These are phyloP conservation scores for Populus tomentosa DNA, from an alignment of 441 rosid species.

Conservation along the genomic window DNA sequence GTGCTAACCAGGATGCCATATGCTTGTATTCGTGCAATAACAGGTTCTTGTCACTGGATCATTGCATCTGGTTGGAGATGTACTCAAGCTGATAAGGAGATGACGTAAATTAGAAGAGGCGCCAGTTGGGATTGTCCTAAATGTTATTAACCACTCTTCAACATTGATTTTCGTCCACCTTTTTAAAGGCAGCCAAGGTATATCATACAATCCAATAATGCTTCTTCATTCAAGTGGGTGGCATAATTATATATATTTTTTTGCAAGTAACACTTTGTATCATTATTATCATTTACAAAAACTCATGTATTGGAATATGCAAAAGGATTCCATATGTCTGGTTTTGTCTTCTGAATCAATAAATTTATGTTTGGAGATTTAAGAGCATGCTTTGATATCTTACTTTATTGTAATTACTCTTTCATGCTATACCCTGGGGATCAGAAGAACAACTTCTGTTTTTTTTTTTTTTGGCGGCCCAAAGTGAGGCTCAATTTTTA, in stretches of 20 bases:
- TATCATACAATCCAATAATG: not conserved
- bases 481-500: not conserved
- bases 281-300: not conserved
- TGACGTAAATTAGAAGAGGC: not conserved
- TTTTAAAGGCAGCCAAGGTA: not conserved
- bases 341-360: not conserved
- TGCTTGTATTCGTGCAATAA: not conserved
- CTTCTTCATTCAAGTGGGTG: not conserved
- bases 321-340: not conserved
- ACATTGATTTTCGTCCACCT: not conserved
- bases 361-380: not conserved
- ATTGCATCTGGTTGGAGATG: conserved; percentile 85
- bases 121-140: not conserved
- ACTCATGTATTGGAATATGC: not conserved
- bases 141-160: not conserved
- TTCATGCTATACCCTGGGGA: not conserved
- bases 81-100: conserved; percentile 46
- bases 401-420: not conserved
- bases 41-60: conserved; percentile 65
- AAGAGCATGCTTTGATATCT: not conserved
- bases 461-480: not conserved
- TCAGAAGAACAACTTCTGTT: not conserved
- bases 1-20: not conserved
- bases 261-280: not conserved
- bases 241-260: not conserved